These are phyloP conservation scores for Aureobasidium subglaciale DNA, from an alignment of 2,329 filamentous ascomycete genomes.

Conservation along the genomic window DNA sequence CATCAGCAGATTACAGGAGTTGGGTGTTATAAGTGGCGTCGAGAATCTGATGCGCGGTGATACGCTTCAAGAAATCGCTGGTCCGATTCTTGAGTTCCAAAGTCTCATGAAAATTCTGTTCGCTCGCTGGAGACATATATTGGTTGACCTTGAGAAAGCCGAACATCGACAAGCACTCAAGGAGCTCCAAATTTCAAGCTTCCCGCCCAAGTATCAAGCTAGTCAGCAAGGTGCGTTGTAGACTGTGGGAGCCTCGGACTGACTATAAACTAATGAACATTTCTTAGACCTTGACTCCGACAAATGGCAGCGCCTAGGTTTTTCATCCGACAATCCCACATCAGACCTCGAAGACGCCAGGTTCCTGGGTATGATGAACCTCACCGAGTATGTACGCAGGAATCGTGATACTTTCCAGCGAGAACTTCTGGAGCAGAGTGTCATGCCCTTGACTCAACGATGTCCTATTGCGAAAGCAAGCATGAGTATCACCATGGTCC, in stretches of 20 bases:
- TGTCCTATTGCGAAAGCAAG: conserved; percentile 86
- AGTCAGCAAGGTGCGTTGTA: conserved; percentile 23
- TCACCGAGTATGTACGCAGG: conserved; percentile 87
- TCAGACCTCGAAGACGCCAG: conserved; percentile 80
- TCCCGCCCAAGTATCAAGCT: neutral
- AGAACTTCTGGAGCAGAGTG: conserved; percentile 79
- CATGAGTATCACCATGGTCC: conserved; percentile 73
- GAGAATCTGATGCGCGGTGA: conserved; percentile 91
- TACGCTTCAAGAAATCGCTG: conserved; percentile 79
- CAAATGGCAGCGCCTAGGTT: conserved; percentile 89
- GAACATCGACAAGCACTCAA: conserved; percentile 86
- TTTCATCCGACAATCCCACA: conserved; percentile 81
- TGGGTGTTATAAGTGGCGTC: conserved; percentile 87
- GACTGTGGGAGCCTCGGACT: conserved; percentile 13
- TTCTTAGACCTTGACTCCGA: conserved; percentile 67
- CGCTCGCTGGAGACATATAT: conserved; percentile 66
- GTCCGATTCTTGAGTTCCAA: conserved; percentile 89
- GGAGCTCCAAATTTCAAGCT: conserved; percentile 47
- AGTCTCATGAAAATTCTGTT: conserved; percentile 80
- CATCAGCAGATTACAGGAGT: conserved; percentile 85
- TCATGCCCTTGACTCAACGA: conserved; percentile 60
- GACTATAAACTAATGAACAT: neutral
- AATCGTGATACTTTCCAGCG: conserved; percentile 92
- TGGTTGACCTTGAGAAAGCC: conserved; percentile 74
- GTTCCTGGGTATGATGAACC: conserved; percentile 93